These are phyloP conservation scores for Penicillium sp. DNA, from an alignment of 2,329 filamentous ascomycete genomes.

Conservation along the genomic window DNA sequence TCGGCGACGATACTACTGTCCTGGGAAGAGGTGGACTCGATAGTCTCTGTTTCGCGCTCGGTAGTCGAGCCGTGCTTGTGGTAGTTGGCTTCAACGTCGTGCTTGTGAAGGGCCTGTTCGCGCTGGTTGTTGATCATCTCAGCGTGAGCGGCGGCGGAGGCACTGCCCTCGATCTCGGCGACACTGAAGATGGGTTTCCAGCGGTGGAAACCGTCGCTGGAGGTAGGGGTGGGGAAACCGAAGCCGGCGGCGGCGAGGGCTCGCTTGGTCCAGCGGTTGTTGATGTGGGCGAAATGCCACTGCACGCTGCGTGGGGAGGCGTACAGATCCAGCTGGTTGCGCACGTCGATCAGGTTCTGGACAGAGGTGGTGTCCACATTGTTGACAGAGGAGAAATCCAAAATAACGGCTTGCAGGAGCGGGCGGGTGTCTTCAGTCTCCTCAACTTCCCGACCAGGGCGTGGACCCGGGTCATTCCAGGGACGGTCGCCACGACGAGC, in stretches of 20 bases:
- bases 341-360: conserved; percentile 89
- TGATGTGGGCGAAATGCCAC: conserved; percentile 95
- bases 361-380: conserved; percentile 91
- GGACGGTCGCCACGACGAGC: conserved; percentile 72
- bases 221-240: conserved; percentile 68
- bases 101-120: conserved; percentile 21
- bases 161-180: conserved; percentile 73
- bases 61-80: conserved; percentile 30
- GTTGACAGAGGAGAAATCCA: conserved; percentile 92
- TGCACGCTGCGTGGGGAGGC: conserved; percentile 78
- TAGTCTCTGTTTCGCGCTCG: conserved; percentile 31
- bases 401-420: conserved; percentile 80
- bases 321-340: conserved; percentile 89
- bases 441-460: conserved; percentile 44
- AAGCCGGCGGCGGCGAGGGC: conserved; percentile 86
- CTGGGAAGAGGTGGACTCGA: conserved; percentile 30
- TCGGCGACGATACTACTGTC: conserved; percentile 30
- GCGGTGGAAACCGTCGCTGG: conserved; percentile 58
- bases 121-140: conserved; percentile 64
- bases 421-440: conserved; percentile 56
- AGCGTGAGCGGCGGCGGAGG: conserved; percentile 68
- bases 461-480: conserved; percentile 90
- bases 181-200: conserved; percentile 98
- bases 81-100: conserved; percentile 34
- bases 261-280: conserved; percentile 92